Conservation (phyloP, 228 moss, liverwort and hornwort genomes). For the Sphagnum magellanicum region DNA sequence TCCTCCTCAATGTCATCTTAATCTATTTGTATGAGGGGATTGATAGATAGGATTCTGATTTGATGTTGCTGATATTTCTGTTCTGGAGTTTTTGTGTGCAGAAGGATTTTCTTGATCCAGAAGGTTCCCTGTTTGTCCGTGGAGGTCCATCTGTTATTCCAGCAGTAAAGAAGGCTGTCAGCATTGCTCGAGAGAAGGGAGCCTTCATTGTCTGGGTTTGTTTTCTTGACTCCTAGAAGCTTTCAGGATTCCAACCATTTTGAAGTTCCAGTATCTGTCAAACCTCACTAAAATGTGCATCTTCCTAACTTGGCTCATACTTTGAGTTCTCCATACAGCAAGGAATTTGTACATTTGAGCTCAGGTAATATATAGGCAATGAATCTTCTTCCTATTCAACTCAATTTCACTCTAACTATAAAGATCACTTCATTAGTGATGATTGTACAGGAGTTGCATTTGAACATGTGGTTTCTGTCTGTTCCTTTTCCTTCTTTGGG, state of each 20-base stretch:
- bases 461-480: no score
- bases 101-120: constrained; percentile 77
- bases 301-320: neutral
- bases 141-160: constrained; percentile 66
- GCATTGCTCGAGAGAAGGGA: constrained; percentile 67
- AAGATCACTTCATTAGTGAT: neutral
- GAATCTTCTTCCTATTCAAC: no score
- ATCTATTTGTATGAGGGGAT: neutral
- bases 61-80: no score
- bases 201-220: constrained; percentile 83
- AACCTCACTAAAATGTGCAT: neutral
- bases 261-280: no score
- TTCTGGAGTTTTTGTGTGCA: constrained; percentile 12
- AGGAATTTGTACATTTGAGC: no score
- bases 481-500: no score
- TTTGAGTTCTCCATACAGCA: no score
- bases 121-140: constrained; percentile 58
- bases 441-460: neutral
- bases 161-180: constrained; percentile 65
- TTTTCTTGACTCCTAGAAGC: neutral
- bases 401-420: neutral
- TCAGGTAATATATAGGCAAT: no score
- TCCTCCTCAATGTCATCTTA: neutral
- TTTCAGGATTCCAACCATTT: neutral
- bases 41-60: neutral